Percentiles rank a stretch among this genome's conserved stretches.
Evolutionary conservation across 257 asterid genomes (phyloP).

Genomic region (Galeopsis tetrahit): DNA sequence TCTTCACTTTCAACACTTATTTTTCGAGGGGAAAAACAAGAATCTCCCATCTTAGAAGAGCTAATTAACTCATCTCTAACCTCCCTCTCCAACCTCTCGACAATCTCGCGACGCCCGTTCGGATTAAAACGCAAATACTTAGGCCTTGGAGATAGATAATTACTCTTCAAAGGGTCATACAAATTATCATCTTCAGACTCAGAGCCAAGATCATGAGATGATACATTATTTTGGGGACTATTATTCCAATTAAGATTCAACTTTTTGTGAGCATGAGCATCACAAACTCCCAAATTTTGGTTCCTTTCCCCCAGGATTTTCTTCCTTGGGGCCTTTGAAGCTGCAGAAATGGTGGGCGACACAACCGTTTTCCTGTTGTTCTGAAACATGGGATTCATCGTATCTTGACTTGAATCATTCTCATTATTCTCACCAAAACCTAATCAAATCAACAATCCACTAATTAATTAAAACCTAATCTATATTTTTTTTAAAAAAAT

Average conservation of each 20-base stretch:
- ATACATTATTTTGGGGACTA: slow-evolving; percentile 8
- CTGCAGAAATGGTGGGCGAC: slow-evolving; percentile 70
- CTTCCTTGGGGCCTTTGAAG: slow-evolving; percentile 62
- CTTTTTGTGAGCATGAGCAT: slow-evolving; percentile 26
- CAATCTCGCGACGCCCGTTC: slow-evolving; percentile 48
- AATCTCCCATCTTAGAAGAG: slow-evolving; percentile 29
- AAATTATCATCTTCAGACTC: slow-evolving; percentile 38
- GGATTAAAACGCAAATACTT: slow-evolving; percentile 73
- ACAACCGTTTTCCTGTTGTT: slow-evolving; percentile 38
- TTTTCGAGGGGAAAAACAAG: slow-evolving; percentile 25
- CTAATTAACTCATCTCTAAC: slow-evolving; percentile 29
- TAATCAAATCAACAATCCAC: slow-evolving; percentile 22
- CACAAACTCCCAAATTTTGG: slow-evolving; percentile 35
- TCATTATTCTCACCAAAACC: slow-evolving; percentile 62
- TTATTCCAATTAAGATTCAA: slow-evolving; percentile 27
- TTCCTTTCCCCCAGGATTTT: slow-evolving; percentile 62
- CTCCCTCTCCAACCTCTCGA: slow-evolving; percentile 33
- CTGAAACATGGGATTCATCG: slow-evolving; percentile 41
- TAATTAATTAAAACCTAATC: slow-evolving; percentile 13
- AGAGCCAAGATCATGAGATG: slow-evolving; percentile 25
- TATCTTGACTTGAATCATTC: slow-evolving; percentile 46
- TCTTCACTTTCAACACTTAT: slow-evolving; percentile 30
- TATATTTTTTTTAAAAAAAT: background rate
- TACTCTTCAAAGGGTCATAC: slow-evolving; percentile 56
- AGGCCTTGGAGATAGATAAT: slow-evolving; percentile 72